Conservation (phyloP, 2,329 filamentous ascomycete species). For the Monilinia fructicola region DNA sequence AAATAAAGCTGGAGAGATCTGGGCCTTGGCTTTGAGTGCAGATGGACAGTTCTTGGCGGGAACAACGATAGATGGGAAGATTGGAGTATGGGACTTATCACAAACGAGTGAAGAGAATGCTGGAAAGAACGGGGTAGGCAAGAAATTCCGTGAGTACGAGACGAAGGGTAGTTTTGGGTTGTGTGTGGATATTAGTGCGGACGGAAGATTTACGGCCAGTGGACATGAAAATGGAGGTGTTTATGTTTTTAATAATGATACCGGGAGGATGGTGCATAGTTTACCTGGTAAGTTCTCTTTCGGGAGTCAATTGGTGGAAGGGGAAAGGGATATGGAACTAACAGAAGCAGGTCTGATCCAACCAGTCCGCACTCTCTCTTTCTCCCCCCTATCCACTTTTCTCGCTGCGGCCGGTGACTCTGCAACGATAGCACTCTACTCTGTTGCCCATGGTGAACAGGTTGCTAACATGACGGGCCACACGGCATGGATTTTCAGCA, state of each 20-base stretch:
- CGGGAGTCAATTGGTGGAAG: not conserved
- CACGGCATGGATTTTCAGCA: constrained; percentile 81
- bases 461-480: constrained; percentile 81
- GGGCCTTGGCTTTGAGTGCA: constrained; percentile 83
- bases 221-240: constrained; percentile 90
- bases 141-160: constrained; percentile 79
- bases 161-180: constrained; percentile 91
- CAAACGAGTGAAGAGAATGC: constrained; percentile 44
- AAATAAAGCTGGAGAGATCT: constrained; percentile 69
- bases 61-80: constrained; percentile 81
- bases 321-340: constrained; percentile 25
- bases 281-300: constrained; percentile 61
- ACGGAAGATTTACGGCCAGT: constrained; percentile 84
- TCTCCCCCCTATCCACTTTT: constrained; percentile 81
- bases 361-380: constrained; percentile 79
- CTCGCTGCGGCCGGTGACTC: constrained; percentile 90
- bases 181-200: constrained; percentile 74
- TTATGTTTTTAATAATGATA: constrained; percentile 94
- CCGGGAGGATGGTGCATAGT: constrained; percentile 80
- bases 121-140: constrained; percentile 53
- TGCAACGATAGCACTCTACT: constrained; percentile 85
- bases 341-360: constrained; percentile 69
- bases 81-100: constrained; percentile 78
- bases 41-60: constrained; percentile 83
- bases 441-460: constrained; percentile 88